Evolutionary conservation across 164 flowering plant genomes (phyloP).

Genomic region (Tetrastigma voinierianum): DNA sequence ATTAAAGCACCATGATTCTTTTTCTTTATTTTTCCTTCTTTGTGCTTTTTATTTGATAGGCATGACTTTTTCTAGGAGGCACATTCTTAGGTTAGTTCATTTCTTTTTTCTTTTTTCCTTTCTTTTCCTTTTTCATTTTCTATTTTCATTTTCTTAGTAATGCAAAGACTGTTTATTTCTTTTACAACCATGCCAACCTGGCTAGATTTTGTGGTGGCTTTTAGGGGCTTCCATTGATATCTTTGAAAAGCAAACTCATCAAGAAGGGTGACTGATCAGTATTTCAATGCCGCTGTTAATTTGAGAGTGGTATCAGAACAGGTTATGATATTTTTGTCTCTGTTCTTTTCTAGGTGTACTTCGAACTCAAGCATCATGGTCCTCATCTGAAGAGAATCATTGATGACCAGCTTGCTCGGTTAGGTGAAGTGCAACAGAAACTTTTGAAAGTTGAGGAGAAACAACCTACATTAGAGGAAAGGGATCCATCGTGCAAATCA

Average conservation of each 20-base stretch:
- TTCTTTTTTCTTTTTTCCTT: no score
- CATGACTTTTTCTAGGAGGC: no score
- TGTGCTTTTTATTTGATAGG: no score
- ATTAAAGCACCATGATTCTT: no score
- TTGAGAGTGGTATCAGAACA: background rate
- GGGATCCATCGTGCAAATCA: conserved; percentile 52
- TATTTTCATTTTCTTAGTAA: no score
- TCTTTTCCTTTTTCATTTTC: no score
- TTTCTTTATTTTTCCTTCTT: no score
- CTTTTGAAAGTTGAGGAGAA: conserved; percentile 63
- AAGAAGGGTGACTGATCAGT: background rate
- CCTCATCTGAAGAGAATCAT: conserved; percentile 67
- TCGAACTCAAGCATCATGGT: conserved; percentile 81
- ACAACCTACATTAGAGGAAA: conserved; percentile 51
- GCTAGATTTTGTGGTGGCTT: background rate
- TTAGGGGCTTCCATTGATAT: background rate
- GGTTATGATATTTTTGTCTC: conserved; percentile 2
- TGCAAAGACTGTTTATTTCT: background rate
- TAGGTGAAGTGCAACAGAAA: conserved; percentile 49
- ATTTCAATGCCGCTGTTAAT: background rate
- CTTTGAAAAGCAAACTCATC: background rate
- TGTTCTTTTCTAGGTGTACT: conserved; percentile 55
- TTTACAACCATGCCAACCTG: background rate
- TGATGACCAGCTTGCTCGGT: conserved; percentile 63
- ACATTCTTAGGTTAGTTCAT: no score